Base-by-base conservation (phyloP, 2,329 filamentous ascomycete species). In the Xylariaceae sp. region DNA sequence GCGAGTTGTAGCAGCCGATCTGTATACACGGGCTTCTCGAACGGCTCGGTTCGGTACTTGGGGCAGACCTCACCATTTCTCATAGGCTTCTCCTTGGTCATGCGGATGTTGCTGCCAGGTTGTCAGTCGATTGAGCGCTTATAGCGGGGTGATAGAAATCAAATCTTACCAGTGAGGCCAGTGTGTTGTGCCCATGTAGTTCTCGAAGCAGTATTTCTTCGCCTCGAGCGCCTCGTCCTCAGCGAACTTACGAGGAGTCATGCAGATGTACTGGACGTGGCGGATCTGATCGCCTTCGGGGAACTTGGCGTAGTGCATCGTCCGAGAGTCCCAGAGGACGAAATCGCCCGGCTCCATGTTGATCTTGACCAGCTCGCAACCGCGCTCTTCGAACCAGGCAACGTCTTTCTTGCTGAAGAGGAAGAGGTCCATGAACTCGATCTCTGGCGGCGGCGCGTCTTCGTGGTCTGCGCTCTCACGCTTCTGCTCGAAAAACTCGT, bases 301-400 rank as follows among this genome's bases (percentile, higher is more conserved):
- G 4, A 64, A 43, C 9, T 51, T 44, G 31, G 59, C 62, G 47
- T 67, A 74, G 52, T 76, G 72, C 38, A 73, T 66, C 0, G 67
- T 69, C 3, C 72, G 56, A 3, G 64, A 66, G 44, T 72, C 69
- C 70, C 69, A 70, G 6, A 72, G 54, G 4, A 71, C 60, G 43
- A 71, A 52, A 42, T 70, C 68, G 4, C 68, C 68, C 9, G 66
- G 63, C 13, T 66, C 68, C 16, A 62, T 53, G 37, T 59, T 55
- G 7, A 71, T 52, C 54, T 72, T 72, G 31, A 62, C 33, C 6
- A 64, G 41, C 41, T 63, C 59, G 46, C 62, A 67, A 0, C 68
- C 68, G 1, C 54, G 53, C 8, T 62, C 54, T 32, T 64, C 44
- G 38, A 69, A 70, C 66, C 67, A 71, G 29, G 64, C 53, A n/a